Conservation (phyloP, 768 basidiomycete species). For the Auriculariales sp. region DNA sequence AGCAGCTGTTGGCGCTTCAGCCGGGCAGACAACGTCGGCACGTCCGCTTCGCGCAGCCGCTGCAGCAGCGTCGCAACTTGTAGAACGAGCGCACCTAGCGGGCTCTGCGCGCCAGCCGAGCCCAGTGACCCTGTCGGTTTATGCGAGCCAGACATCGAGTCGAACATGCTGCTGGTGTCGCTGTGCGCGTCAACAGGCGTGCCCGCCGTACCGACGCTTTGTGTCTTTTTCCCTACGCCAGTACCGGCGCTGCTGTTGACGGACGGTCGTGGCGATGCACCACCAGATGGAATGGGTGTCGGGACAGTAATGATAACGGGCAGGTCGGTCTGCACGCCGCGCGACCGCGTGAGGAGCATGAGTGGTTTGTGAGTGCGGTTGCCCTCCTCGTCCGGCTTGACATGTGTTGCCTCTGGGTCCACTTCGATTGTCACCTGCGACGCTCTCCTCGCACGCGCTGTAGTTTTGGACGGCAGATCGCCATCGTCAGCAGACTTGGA, state of each 20-base stretch:
- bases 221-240: too few relatives aligned
- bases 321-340: slow-evolving; percentile 55
- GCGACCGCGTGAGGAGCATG: slow-evolving; percentile 44
- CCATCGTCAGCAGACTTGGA: not conserved
- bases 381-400: not conserved
- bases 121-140: not conserved
- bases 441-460: too few relatives aligned
- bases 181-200: not conserved
- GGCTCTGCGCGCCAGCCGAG: slow-evolving; percentile 1
- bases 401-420: not conserved
- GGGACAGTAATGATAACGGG: slow-evolving; percentile 1
- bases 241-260: not conserved
- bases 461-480: not conserved
- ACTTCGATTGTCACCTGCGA: not conserved
- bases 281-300: not conserved
- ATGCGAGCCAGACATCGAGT: not conserved
- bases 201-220: not conserved
- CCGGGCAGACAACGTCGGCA: slow-evolving; percentile 75
- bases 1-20: slow-evolving; percentile 81
- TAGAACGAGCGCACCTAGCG: slow-evolving; percentile 42
- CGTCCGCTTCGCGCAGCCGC: slow-evolving; percentile 60
- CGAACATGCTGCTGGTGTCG: not conserved
- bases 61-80: slow-evolving; percentile 49
- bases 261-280: not conserved
- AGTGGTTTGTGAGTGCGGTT: slow-evolving; percentile 4